Base-by-base conservation (phyloP, 176 grass and related monocot genomes). In the Carex myosuroides region DNA sequence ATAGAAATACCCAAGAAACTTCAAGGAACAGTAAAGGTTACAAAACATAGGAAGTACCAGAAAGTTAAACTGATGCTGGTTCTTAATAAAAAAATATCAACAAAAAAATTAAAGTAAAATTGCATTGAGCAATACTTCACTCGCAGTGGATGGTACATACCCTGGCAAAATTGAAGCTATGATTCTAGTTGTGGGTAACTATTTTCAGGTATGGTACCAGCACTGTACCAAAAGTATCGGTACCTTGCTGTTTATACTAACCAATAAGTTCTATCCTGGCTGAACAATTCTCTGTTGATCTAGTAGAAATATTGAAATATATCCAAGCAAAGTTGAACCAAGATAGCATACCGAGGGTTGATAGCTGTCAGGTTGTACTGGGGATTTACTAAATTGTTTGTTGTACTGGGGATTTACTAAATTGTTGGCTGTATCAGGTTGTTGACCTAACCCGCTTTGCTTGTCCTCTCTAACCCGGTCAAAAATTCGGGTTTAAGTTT, bases 401-500 rank as follows among this genome's bases (percentile, higher is more conserved):
- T 68, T 83, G 60, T 79, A 86, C 65, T 80, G 41, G 0, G 79
- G 63, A 91, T 91, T 89, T 71, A 57, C 63, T 50, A 77, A 56
- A 4, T 84, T 54, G 12, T 88, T 81, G 22, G 79, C 75, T n/a
- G 75, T 35, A 44, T 30, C 66, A 53, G 82, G 87, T 85, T 68
- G 35, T 22, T 80, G 88, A 7, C 80, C 79, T 0, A 64, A 70
- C 5, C 84, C 91, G 13, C 83, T 86, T 72, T 90, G 94, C 29
- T 94, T 97, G 72, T 97, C 92, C 79, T 87, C 79, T 56, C 92
- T 94, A 61, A 97, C 92, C 64, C 91, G 86, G 26, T 97, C 66
- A 82, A 97, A 97, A 88, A 94, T 94, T 82, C 80, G 88, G 2
- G 92, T 94, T 90, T 91, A 97, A 60, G 90, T 88, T 58, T 97